A percentile compares a stretch with the other conserved stretches of the same genome.
Conservation (phyloP, 2,329 filamentous ascomycete species). For the Talaromyces sp. region DNA sequence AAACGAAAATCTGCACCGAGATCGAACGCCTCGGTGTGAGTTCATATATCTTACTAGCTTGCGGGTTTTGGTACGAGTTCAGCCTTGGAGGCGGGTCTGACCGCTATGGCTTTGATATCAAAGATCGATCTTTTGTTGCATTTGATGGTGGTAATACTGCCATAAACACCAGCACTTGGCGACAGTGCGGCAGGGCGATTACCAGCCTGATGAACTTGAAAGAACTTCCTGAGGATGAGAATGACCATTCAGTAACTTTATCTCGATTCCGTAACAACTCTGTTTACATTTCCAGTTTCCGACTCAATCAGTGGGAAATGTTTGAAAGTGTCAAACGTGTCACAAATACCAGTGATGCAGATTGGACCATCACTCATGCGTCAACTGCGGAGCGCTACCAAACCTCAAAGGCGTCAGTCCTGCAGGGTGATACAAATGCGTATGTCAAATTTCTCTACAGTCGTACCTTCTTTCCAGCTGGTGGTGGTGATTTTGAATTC, state of each 20-base stretch:
- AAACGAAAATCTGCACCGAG: slow-evolving; percentile 19
- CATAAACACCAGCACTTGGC: slow-evolving; percentile 58
- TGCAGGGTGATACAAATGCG: slow-evolving; percentile 41
- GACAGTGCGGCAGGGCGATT: slow-evolving; percentile 54
- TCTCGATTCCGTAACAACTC: slow-evolving; percentile 47
- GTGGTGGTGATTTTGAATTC: slow-evolving; percentile 14
- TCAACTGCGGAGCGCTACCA: slow-evolving; percentile 46
- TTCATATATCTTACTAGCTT: slow-evolving; percentile 44
- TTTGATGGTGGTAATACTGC: slow-evolving; percentile 56
- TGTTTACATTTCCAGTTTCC: slow-evolving; percentile 56
- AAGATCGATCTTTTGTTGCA: slow-evolving; percentile 42
- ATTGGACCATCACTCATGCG: slow-evolving; percentile 59
- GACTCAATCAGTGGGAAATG: slow-evolving; percentile 61
- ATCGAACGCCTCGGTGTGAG: slow-evolving; percentile 41
- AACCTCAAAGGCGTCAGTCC: slow-evolving; percentile 46
- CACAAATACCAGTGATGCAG: slow-evolving; percentile 53
- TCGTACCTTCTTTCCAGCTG: slow-evolving; percentile 51
- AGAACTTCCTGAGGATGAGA: slow-evolving; percentile 39
- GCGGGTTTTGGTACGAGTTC: slow-evolving; percentile 55
- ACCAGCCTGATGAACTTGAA: slow-evolving; percentile 50
- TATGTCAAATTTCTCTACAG: slow-evolving; percentile 54
- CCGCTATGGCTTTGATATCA: slow-evolving; percentile 51
- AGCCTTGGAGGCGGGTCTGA: slow-evolving; percentile 39
- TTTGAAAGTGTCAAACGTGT: slow-evolving; percentile 59
- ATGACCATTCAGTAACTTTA: slow-evolving; percentile 39